A percentile compares a stretch with the other conserved stretches of the same genome.
These are phyloP conservation scores for Suillus placidus DNA, from an alignment of 768 basidiomycete genomes.

Conservation along the genomic window DNA sequence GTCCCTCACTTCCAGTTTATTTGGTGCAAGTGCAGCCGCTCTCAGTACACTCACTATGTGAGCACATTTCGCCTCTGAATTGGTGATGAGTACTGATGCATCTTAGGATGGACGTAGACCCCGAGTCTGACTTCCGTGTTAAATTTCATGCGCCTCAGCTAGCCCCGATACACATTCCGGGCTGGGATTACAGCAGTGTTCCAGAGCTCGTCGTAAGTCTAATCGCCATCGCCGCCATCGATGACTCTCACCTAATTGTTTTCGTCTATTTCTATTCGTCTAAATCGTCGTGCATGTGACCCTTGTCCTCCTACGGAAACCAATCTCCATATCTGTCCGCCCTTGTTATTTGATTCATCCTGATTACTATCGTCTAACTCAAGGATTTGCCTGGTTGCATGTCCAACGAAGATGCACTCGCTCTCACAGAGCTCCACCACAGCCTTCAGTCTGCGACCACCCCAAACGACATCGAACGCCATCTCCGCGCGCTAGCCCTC, in stretches of 20 bases:
- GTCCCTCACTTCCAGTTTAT: not conserved
- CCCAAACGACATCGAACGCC: constrained; percentile 22
- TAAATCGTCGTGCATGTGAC: not conserved
- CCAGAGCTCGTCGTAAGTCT: constrained; percentile 32
- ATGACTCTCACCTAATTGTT: not conserved
- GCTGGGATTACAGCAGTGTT: constrained; percentile 31
- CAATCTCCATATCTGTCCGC: not conserved
- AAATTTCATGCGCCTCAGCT: constrained; percentile 35
- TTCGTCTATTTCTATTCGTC: not conserved
- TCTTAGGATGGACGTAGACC: constrained; percentile 22
- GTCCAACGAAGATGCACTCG: constrained; percentile 23
- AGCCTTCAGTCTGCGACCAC: constrained; percentile 20
- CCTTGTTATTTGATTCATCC: constrained; percentile 1
- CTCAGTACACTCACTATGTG: constrained; percentile 7
- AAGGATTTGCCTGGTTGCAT: constrained; percentile 28
- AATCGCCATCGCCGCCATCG: constrained; percentile 3
- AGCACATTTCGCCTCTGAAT: constrained; percentile 4
- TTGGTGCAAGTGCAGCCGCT: constrained; percentile 2
- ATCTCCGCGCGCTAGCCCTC: constrained; percentile 30
- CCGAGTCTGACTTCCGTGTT: constrained; percentile 22
- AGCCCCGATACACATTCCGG: constrained; percentile 28
- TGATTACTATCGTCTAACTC: not conserved
- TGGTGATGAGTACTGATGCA: not conserved
- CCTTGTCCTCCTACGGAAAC: constrained; percentile 3
- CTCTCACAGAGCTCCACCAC: constrained; percentile 21